Conservation (phyloP, 208 protist species). For the Trichomonas vaginalis region DNA sequence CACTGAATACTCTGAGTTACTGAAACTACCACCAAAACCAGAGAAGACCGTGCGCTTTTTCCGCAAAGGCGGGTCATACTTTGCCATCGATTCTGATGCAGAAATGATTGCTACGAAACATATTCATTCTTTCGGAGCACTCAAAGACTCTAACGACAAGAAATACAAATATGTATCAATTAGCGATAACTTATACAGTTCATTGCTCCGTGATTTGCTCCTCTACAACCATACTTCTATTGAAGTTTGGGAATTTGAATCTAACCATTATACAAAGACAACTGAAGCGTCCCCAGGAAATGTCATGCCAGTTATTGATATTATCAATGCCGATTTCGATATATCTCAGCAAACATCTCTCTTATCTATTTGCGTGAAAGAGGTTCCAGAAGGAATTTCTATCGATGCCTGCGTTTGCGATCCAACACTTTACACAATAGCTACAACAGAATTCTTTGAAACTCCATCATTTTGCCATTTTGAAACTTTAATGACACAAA, state of each 20-base stretch:
- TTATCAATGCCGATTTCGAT: background rate
- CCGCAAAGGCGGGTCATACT: background rate
- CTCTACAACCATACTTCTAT: background rate
- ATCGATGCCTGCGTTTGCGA: background rate
- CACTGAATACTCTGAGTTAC: background rate
- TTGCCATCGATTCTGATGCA: background rate
- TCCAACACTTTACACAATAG: background rate
- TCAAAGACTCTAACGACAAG: background rate
- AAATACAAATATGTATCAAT: background rate
- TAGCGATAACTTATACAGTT: background rate
- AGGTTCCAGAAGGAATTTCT: background rate
- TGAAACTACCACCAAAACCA: background rate
- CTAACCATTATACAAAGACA: background rate
- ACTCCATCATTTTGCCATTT: background rate
- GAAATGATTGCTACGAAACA: background rate
- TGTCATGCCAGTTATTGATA: background rate
- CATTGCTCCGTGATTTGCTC: background rate
- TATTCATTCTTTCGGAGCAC: background rate
- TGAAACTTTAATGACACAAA: constrained; percentile 7
- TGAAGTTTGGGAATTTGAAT: background rate
- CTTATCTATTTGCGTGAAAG: background rate
- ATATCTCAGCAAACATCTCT: background rate
- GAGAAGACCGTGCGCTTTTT: background rate
- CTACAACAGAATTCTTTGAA: constrained; percentile 4
- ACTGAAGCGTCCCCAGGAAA: background rate